These are phyloP conservation scores for Zoysia pacifica DNA, from an alignment of 176 grass and related monocot genomes.

Conservation along the genomic window DNA sequence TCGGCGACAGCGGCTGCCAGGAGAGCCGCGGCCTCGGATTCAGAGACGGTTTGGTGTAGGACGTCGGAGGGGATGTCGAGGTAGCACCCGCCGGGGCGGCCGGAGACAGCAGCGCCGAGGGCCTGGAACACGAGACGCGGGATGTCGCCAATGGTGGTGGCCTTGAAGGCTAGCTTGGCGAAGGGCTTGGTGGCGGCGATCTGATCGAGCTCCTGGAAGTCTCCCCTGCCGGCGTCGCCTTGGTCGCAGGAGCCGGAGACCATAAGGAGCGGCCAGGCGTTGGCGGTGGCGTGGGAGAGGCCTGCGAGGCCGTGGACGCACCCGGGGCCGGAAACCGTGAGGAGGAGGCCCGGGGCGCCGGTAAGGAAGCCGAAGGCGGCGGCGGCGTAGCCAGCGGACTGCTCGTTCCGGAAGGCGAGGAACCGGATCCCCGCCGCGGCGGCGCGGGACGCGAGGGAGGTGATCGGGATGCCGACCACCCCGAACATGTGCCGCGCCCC, in stretches of 20 bases:
- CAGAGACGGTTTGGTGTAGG: conserved; percentile 78
- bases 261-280: conserved; percentile 87
- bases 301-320: conserved; percentile 91
- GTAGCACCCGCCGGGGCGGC: conserved; percentile 82
- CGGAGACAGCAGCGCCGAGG: conserved; percentile 53
- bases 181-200: conserved; percentile 77
- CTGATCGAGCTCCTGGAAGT: conserved; percentile 99
- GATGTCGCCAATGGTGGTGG: conserved; percentile 63
- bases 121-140: conserved; percentile 71
- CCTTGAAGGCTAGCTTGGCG: conserved; percentile 78
- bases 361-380: conserved; percentile 85
- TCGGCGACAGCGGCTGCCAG: conserved; percentile 33
- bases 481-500: conserved; percentile 86
- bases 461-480: conserved; percentile 92
- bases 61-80: conserved; percentile 89
- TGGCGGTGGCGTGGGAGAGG: conserved; percentile 80
- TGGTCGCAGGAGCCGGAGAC: conserved; percentile 89
- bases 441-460: conserved; percentile 75
- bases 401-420: conserved; percentile 94
- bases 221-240: conserved; percentile 68
- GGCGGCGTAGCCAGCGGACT: conserved; percentile 89
- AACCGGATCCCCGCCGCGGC: conserved; percentile 72
- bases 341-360: conserved; percentile 61
- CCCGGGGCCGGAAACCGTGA: conserved; percentile 86
- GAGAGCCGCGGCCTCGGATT: conserved; percentile 58